Evolutionary conservation across 257 asterid genomes (phyloP), one percentile per base, ranked within the genome.

Genomic region (Rauvolfia tetraphylla): DNA sequence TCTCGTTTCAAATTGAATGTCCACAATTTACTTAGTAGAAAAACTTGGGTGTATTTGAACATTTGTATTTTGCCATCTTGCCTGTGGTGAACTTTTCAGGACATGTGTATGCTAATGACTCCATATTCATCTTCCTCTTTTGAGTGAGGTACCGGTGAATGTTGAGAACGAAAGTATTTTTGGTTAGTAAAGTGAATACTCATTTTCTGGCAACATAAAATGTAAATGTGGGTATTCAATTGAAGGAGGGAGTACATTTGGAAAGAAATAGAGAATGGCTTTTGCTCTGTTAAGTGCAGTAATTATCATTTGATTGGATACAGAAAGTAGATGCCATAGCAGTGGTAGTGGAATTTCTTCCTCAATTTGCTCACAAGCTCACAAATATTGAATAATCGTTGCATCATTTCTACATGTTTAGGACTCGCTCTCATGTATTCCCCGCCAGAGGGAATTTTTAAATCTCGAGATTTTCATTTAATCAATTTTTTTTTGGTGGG

Each of bases 291-390:
- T 36, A 7, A 49, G n/a, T 48, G 7, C 20, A 27, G 4, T 33
- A 75, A 27, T 76, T 25, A 25, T 65, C 14, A 15, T 75, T 49
- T 75, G 54, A 38, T 20, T 23, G 25, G 76, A 56, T 22, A 72
- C 11, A 25, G 23, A 33, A 27, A 57, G 34, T 1, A 18, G 13
- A 22, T 61, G 53, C 38, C 36, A 15, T 61, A 36, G 71, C 38
- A 18, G 48, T 33, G 7, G 46, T 1, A 36, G 17, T 36, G 27
- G 27, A 65, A 33, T 63, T 63, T 38, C 71, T 65, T 34, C 27
- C 48, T 22, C 22, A 0, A 34, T 34, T 65, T 65, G 48, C 29
- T 34, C 44, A 29, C 39, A 33, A 27, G 63, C 29, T 23, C 48
- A 36, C 48, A 63, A 63, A 63, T 15, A 0, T 65, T 36, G 6